phyloP scores from a whole-genome alignment of 2,329 filamentous ascomycete genomes.

The Apiospora kogelbergensis region DNA sequence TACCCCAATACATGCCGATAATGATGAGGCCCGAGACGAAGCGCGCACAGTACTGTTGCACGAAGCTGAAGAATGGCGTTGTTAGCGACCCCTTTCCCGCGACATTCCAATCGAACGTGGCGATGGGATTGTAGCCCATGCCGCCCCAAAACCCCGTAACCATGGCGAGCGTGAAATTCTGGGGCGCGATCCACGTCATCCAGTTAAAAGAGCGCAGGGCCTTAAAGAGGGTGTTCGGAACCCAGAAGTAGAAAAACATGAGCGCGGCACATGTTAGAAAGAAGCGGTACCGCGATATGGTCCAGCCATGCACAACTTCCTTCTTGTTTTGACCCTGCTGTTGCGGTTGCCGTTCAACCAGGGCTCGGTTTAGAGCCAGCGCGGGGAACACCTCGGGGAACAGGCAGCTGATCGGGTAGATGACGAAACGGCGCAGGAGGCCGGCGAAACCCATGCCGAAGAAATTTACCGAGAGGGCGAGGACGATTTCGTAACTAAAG shows the following conservation, averaged over 20 bases:
- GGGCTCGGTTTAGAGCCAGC: constrained; percentile 45
- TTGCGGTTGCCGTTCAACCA: constrained; percentile 32
- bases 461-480: constrained; percentile 29
- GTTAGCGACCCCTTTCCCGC: constrained; percentile 19
- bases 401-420: constrained; percentile 52
- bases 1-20: constrained; percentile 57
- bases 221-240: constrained; percentile 50
- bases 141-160: constrained; percentile 37
- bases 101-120: constrained; percentile 42
- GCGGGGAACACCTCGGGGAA: constrained; percentile 50
- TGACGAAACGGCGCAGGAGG: constrained; percentile 44
- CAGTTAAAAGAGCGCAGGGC: constrained; percentile 48
- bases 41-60: constrained; percentile 61
- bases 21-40: constrained; percentile 56
- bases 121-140: constrained; percentile 43
- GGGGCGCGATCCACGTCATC: constrained; percentile 47
- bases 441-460: constrained; percentile 54
- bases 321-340: constrained; percentile 30
- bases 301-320: constrained; percentile 32
- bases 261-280: constrained; percentile 41
- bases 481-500: constrained; percentile 51
- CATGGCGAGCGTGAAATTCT: constrained; percentile 47
- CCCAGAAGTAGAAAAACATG: constrained; percentile 53
- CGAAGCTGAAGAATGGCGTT: constrained; percentile 54
- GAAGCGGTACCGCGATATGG: constrained; percentile 44